These are phyloP conservation scores for Calycina herbarum DNA, from an alignment of 2,329 filamentous ascomycete genomes.

Conservation along the genomic window DNA sequence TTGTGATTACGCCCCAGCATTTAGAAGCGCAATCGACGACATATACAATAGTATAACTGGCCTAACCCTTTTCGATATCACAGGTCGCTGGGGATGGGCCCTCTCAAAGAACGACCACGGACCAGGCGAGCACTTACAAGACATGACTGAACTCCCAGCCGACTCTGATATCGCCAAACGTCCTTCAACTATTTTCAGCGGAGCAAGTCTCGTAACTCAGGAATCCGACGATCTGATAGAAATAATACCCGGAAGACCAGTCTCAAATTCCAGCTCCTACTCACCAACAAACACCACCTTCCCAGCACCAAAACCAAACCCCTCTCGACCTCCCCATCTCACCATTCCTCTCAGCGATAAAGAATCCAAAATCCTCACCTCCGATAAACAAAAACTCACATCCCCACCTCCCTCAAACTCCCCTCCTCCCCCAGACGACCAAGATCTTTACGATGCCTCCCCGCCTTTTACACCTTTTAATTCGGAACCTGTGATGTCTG, in stretches of 20 bases:
- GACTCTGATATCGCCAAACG: conserved; percentile 7
- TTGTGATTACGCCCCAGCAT: conserved; percentile 51
- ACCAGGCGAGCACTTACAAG: conserved; percentile 14
- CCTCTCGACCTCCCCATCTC: conserved; percentile 13
- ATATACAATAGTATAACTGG: conserved; percentile 53
- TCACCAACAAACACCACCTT: conserved; percentile 1
- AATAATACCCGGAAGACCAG: conserved; percentile 22
- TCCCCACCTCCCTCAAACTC: background rate
- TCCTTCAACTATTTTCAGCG: conserved; percentile 20
- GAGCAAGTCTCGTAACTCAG: conserved; percentile 44
- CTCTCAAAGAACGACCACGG: conserved; percentile 42
- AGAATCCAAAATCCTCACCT: conserved; percentile 23
- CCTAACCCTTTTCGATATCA: conserved; percentile 50
- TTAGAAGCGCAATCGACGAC: conserved; percentile 49
- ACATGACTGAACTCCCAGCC: conserved; percentile 23
- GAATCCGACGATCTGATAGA: conserved; percentile 41
- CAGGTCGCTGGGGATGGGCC: conserved; percentile 50
- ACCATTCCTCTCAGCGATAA: background rate
- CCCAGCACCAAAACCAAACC: background rate
- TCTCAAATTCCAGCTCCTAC: conserved; percentile 15
- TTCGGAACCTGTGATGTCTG: conserved; percentile 20
- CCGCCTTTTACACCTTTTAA: conserved; percentile 15
- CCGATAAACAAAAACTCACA: conserved; percentile 11
- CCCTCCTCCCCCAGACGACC: background rate
- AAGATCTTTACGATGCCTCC: conserved; percentile 26